phyloP scores from a whole-genome alignment of 2,329 filamentous ascomycete species.

The Fusarium sterilihyphosum region DNA sequence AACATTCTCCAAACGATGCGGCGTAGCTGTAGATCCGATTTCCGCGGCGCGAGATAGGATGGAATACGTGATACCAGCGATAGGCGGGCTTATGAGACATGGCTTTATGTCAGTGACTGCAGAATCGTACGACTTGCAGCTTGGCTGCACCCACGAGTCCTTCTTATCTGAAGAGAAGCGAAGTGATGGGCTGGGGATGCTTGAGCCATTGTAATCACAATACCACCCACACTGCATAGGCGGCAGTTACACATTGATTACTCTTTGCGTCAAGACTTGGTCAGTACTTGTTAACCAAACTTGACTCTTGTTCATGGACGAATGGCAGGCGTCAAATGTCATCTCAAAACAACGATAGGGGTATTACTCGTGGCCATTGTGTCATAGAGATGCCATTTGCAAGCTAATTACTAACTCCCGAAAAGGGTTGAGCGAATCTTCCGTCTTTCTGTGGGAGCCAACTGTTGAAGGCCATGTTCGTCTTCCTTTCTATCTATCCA shows the following conservation, averaged over 20 bases:
- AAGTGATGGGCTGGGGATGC: constrained; percentile 1
- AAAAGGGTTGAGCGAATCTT: constrained; percentile 15
- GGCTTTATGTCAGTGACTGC: constrained; percentile 20
- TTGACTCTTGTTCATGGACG: neutral
- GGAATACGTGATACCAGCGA: neutral
- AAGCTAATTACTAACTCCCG: neutral
- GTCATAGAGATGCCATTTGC: neutral
- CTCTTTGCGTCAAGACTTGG: neutral
- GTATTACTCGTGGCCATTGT: neutral
- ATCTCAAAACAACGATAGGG: neutral
- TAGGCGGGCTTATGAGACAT: constrained; percentile 24
- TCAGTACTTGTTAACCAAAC: neutral
- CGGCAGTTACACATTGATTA: neutral
- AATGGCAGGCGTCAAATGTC: neutral
- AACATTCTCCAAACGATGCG: constrained; percentile 14
- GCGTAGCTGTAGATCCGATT: constrained; percentile 20
- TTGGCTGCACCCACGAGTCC: neutral
- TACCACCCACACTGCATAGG: constrained; percentile 21
- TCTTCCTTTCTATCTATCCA: constrained; percentile 5
- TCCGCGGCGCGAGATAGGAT: constrained; percentile 8
- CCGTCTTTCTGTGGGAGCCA: neutral
- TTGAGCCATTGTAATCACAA: constrained; percentile 11
- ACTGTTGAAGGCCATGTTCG: constrained; percentile 4
- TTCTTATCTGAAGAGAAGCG: constrained; percentile 16
- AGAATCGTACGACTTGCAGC: constrained; percentile 35